Evolutionary conservation across 176 grass and related monocot genomes (phyloP).

Genomic region (Guadua angustifolia): DNA sequence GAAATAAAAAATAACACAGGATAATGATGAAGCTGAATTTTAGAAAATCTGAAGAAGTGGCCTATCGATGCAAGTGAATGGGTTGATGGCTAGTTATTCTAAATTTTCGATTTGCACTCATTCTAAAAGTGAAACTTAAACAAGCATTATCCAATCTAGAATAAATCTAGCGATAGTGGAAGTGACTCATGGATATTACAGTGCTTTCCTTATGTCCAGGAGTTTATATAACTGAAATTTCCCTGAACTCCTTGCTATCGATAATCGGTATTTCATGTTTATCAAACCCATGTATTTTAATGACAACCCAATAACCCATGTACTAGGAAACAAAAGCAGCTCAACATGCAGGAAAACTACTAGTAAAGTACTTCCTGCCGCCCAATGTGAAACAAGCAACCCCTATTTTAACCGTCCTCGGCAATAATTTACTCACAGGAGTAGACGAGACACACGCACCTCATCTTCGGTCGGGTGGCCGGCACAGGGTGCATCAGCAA

Average conservation of each 20-base stretch:
- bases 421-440: not conserved
- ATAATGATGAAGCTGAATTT: not conserved
- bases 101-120: not conserved
- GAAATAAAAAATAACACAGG: constrained; percentile 4
- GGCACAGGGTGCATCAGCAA: constrained; percentile 90
- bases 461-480: constrained; percentile 79
- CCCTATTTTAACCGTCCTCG: not conserved
- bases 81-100: not conserved
- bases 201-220: not conserved
- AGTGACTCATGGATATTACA: constrained; percentile 2
- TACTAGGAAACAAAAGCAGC: not conserved
- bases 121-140: not conserved
- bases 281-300: not conserved
- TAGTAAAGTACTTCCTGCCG: constrained; percentile 14
- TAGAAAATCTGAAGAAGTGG: not conserved
- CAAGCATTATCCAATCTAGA: constrained; percentile 30
- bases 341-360: not conserved
- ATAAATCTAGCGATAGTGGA: constrained; percentile 1
- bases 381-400: constrained; percentile 22
- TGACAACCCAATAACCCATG: not conserved
- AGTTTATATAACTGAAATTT: not conserved
- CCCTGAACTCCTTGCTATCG: not conserved
- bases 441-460: constrained; percentile 40
- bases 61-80: not conserved
- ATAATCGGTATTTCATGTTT: not conserved